Evolutionary conservation across 2,329 filamentous ascomycete genomes (phyloP).

Genomic region (Rutstroemia sp.): DNA sequence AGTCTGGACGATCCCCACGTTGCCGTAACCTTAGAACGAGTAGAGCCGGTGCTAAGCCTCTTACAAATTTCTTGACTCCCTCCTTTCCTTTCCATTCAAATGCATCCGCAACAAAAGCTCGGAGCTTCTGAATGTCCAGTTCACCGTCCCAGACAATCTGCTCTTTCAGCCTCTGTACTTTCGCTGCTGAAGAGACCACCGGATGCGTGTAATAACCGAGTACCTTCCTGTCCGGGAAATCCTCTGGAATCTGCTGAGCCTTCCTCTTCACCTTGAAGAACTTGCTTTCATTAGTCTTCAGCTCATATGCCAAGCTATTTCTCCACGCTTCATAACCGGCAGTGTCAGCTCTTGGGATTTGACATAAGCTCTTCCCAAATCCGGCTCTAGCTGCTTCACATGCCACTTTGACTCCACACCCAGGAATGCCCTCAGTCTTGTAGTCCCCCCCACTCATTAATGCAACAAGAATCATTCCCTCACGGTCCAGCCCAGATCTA

Average conservation of each 20-base stretch:
- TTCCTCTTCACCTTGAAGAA: slow-evolving; percentile 73
- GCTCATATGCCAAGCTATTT: slow-evolving; percentile 62
- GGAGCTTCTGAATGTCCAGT: slow-evolving; percentile 59
- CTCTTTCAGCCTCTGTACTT: slow-evolving; percentile 46
- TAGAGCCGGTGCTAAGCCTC: slow-evolving; percentile 69
- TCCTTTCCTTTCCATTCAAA: slow-evolving; percentile 79
- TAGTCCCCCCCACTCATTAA: slow-evolving; percentile 97
- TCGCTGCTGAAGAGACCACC: slow-evolving; percentile 59
- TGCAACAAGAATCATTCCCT: slow-evolving; percentile 90
- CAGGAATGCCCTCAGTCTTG: slow-evolving; percentile 75
- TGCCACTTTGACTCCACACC: slow-evolving; percentile 80
- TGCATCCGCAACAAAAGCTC: slow-evolving; percentile 67
- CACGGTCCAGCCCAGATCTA: slow-evolving; percentile 57
- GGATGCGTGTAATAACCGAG: slow-evolving; percentile 85
- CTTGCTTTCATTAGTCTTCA: slow-evolving; percentile 75
- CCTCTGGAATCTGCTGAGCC: slow-evolving; percentile 65
- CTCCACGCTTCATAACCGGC: slow-evolving; percentile 63
- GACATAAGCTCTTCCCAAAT: slow-evolving; percentile 71
- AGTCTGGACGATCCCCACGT: slow-evolving; percentile 33
- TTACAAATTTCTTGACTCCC: slow-evolving; percentile 79
- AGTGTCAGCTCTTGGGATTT: slow-evolving; percentile 51
- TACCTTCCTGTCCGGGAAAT: slow-evolving; percentile 73
- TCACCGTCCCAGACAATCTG: slow-evolving; percentile 53
- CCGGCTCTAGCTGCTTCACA: slow-evolving; percentile 85
- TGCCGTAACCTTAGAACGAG: slow-evolving; percentile 52